These are phyloP conservation scores for Apiospora kogelbergensis DNA, from an alignment of 2,329 filamentous ascomycete species.

Conservation along the genomic window DNA sequence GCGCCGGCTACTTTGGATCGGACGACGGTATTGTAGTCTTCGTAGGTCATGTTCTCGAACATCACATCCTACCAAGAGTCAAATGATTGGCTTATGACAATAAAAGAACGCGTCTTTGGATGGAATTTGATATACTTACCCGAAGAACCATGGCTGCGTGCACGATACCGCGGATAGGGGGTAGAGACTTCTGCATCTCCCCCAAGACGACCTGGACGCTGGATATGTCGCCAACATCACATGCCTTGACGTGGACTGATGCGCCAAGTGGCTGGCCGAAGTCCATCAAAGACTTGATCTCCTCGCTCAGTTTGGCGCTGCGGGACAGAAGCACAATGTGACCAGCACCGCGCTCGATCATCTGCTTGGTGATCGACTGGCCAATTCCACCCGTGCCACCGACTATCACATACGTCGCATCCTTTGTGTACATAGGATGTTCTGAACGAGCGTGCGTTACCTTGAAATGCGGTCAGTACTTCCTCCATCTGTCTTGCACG, in stretches of 20 bases:
- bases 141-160: constrained; percentile 31
- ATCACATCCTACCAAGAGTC: constrained; percentile 38
- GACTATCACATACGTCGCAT: constrained; percentile 48
- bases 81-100: neutral
- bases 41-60: constrained; percentile 52
- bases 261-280: constrained; percentile 31
- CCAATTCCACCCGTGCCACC: constrained; percentile 54
- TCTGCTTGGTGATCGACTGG: constrained; percentile 47
- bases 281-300: constrained; percentile 39
- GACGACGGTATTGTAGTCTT: constrained; percentile 47
- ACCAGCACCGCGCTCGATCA: constrained; percentile 48
- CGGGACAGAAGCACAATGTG: constrained; percentile 48
- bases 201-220: constrained; percentile 22
- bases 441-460: neutral
- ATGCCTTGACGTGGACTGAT: constrained; percentile 25
- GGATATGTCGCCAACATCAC: constrained; percentile 26
- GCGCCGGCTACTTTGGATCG: constrained; percentile 52
- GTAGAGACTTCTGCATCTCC: constrained; percentile 23
- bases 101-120: neutral
- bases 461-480: neutral
- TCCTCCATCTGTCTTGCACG: neutral
- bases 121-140: constrained; percentile 31
- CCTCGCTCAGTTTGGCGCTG: constrained; percentile 32
- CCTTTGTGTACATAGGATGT: constrained; percentile 22
- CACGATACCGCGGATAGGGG: constrained; percentile 30